These are phyloP conservation scores for Plectosphaerella sp. DNA, from an alignment of 2,329 filamentous ascomycete genomes.

Conservation along the genomic window DNA sequence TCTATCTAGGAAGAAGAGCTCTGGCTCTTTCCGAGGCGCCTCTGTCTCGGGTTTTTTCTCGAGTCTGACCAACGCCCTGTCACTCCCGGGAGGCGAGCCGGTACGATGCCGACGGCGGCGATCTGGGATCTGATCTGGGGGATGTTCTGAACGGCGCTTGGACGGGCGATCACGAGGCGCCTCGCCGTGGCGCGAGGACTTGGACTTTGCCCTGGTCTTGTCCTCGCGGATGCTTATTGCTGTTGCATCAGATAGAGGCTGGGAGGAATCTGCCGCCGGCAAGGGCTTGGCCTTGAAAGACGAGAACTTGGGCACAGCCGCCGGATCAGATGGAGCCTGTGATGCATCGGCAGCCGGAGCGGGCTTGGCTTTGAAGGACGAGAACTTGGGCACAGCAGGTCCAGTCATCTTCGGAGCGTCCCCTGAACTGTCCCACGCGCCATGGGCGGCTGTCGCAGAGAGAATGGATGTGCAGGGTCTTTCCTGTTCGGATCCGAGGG, in stretches of 20 bases:
- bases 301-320: conserved; percentile 62
- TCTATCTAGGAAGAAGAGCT: conserved; percentile 60
- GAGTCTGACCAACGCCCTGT: neutral
- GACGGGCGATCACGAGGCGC: conserved; percentile 1
- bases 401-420: too few species aligned
- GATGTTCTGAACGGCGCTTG: conserved; percentile 4
- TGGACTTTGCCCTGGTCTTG: conserved; percentile 7
- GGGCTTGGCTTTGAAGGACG: conserved; percentile 62
- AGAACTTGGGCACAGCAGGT: conserved; percentile 60
- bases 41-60: neutral
- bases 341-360: neutral
- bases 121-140: neutral
- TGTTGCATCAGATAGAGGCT: neutral
- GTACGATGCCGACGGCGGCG: neutral
- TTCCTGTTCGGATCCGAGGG: too few species aligned
- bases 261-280: neutral
- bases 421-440: too few species aligned
- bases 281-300: conserved; percentile 63
- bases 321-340: neutral
- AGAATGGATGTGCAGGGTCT: too few species aligned
- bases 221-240: neutral
- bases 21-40: conserved; percentile 19
- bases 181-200: conserved; percentile 14
- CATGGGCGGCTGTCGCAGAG: too few species aligned
- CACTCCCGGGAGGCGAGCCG: neutral